Percentiles rank a stretch among this genome's conserved stretches.
Conservation (phyloP, 2,329 filamentous ascomycete species). For the Pseudocercospora eumusae region DNA sequence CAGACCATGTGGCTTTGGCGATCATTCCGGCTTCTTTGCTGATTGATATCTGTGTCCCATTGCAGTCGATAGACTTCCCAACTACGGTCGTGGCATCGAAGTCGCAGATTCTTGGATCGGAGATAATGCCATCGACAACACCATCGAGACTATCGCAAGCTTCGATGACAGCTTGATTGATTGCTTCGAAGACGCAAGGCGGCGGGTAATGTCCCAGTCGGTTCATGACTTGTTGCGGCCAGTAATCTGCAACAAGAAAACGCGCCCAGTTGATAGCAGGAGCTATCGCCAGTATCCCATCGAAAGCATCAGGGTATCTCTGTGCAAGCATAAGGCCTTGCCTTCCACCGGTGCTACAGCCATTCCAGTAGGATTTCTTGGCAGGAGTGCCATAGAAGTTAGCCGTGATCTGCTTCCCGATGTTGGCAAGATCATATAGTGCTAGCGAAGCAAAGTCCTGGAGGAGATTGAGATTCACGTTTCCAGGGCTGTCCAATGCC, state of each 20-base stretch:
- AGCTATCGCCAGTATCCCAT: conserved; percentile 43
- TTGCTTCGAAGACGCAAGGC: conserved; percentile 39
- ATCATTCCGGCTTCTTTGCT: conserved; percentile 35
- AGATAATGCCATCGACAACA: conserved; percentile 37
- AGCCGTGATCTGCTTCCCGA: conserved; percentile 36
- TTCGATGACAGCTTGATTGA: conserved; percentile 36
- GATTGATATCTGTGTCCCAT: conserved; percentile 28
- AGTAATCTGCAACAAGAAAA: conserved; percentile 30
- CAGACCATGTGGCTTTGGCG: conserved; percentile 39
- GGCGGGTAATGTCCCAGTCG: conserved; percentile 26
- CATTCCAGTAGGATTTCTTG: conserved; percentile 41
- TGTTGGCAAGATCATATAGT: conserved; percentile 38
- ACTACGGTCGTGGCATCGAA: conserved; percentile 41
- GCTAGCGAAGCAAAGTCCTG: conserved; percentile 39
- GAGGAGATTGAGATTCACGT: conserved; percentile 39
- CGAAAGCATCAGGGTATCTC: conserved; percentile 39
- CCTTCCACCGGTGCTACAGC: conserved; percentile 43
- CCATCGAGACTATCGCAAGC: conserved; percentile 42
- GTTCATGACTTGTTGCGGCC: conserved; percentile 36
- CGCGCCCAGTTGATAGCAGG: conserved; percentile 41
- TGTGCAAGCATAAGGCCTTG: conserved; percentile 42
- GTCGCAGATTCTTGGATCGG: conserved; percentile 27
- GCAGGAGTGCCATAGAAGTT: conserved; percentile 38
- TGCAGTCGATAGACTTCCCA: conserved; percentile 40
- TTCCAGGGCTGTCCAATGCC: conserved; percentile 34